Base-by-base conservation (phyloP, 2,329 filamentous ascomycete species). In the Xylariales sp. region DNA sequence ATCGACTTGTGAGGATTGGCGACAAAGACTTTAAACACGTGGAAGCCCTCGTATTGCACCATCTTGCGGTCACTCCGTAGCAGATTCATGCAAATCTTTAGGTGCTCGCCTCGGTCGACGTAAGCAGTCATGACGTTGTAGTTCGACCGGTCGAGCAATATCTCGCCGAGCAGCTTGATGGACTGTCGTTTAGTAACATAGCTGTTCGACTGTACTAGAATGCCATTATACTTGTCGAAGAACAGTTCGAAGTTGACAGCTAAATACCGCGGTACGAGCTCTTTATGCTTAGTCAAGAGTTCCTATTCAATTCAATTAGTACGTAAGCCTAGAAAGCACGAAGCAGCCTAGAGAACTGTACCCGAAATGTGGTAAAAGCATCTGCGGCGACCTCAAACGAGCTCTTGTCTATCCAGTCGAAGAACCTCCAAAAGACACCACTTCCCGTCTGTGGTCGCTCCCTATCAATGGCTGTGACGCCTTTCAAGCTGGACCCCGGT, bases 21-120 rank as follows among this genome's bases (percentile, higher is more conserved):
- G 62, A 98, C 96, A 81, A 99, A 99, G 70, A 99, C 95, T 85
- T 99, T 99, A 87, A 99, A 99, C 49, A 99, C 95, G 79, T 99
- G 96, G 80, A 99, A 99, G 7, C 94, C 96, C 80, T 99, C 96
- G 79, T 99, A 99, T 81, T 98, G 96, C 69, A 99, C 96, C 94
- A 99, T 99, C 81, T 97, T 96, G 74, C 95, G 89, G 80, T 98
- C 95, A 79, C 98, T 96, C 73, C 94, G 91, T 69, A 99, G 84
- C 67, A 99, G 85, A 80, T 97, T 98, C 96, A 99, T 99, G 83
- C 94, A 96, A 71, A 98, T 92, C 83, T 99, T 99, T 74, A 99
- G 87, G 78, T 99, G 94, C 78, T 98, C 95, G 68, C 94, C 94
- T 56, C 92, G 91, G 79, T 97, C 94, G 66, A 99, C 96, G 78